Percentiles rank a stretch among this genome's conserved stretches.
Conservation (phyloP, 78 protist species). For the Polysphondylium violaceum region DNA sequence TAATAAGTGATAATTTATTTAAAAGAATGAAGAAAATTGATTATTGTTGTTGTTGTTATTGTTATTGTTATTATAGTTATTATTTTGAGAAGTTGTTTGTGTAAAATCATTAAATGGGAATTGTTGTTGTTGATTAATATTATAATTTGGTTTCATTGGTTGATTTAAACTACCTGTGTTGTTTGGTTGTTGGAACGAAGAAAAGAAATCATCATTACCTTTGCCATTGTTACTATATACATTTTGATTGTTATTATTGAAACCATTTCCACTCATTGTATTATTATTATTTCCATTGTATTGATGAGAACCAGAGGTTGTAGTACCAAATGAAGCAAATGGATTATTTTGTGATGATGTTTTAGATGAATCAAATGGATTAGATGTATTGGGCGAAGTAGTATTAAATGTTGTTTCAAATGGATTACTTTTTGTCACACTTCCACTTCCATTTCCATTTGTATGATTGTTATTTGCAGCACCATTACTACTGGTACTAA, state of each 20-base stretch:
- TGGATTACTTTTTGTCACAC: slow-evolving; percentile 38
- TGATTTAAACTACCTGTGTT: background rate
- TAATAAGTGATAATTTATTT: no score
- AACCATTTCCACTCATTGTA: background rate
- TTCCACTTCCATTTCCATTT: slow-evolving; percentile 15
- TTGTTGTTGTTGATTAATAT: no score
- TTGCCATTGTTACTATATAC: background rate
- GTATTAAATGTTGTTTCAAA: slow-evolving; percentile 45
- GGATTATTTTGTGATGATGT: slow-evolving; percentile 6
- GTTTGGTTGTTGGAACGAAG: slow-evolving; percentile 3
- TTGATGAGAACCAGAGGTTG: background rate
- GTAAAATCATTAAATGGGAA: no score
- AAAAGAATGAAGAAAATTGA: no score
- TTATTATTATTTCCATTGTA: background rate
- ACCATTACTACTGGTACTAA: background rate
- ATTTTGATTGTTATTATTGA: background rate
- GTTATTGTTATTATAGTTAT: no score
- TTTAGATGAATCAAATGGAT: background rate
- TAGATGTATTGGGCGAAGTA: background rate
- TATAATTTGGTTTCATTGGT: slow-evolving; percentile 5
- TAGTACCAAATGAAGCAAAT: background rate
- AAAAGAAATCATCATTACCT: slow-evolving; percentile 13
- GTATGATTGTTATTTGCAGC: background rate
- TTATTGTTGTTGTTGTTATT: no score
- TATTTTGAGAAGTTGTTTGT: no score